These are phyloP conservation scores for Lasiodiplodia sp. DNA, from an alignment of 2,329 filamentous ascomycete species.

Conservation along the genomic window DNA sequence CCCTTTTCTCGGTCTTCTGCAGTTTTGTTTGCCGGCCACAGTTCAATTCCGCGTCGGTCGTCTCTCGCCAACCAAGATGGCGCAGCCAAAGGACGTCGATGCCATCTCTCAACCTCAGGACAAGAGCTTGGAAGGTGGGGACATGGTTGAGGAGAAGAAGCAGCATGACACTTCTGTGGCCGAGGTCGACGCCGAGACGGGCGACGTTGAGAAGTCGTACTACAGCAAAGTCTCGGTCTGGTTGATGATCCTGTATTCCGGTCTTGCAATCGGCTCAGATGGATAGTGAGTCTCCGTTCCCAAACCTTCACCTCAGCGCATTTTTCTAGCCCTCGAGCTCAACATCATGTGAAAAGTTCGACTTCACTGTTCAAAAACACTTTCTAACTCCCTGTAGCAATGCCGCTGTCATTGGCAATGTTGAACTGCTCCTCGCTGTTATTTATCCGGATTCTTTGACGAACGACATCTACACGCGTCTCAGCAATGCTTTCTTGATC, in stretches of 20 bases:
- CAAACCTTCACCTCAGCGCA: neutral
- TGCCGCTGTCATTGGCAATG: slow-evolving; percentile 44
- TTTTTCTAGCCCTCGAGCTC: neutral
- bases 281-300: slow-evolving; percentile 35
- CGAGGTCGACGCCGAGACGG: slow-evolving; percentile 11
- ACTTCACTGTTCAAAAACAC: neutral
- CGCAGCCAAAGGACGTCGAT: slow-evolving; percentile 6
- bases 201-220: neutral
- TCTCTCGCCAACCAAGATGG: neutral
- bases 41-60: no score
- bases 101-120: neutral
- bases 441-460: slow-evolving; percentile 43
- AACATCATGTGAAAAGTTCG: no score
- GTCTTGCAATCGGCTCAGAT: slow-evolving; percentile 45
- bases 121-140: neutral
- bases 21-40: neutral
- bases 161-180: neutral
- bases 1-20: neutral
- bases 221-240: slow-evolving; percentile 28
- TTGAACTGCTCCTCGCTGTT: slow-evolving; percentile 41
- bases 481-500: slow-evolving; percentile 47
- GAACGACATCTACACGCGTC: slow-evolving; percentile 38
- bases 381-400: slow-evolving; percentile 33
- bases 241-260: slow-evolving; percentile 46
- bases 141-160: neutral